Evolutionary conservation across 2,329 filamentous ascomycete genomes (phyloP).

Genomic region (Graphiopsis chlorocephala): DNA sequence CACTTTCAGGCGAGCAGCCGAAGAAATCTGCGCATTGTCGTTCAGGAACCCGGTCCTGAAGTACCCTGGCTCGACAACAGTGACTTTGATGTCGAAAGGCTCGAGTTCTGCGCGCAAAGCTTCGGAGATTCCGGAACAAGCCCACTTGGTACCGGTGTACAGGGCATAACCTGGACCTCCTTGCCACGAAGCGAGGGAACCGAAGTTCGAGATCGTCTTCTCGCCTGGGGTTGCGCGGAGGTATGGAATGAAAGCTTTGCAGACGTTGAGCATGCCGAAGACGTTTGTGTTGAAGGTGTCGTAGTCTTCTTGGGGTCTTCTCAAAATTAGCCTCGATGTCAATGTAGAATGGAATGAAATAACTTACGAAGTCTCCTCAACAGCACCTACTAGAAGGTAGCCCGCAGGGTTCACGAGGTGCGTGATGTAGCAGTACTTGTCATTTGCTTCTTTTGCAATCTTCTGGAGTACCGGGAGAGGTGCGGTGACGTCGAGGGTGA

Average conservation of each 20-base stretch:
- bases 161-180: background rate
- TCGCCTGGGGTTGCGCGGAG: conserved; percentile 17
- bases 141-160: background rate
- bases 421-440: background rate
- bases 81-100: background rate
- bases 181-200: background rate
- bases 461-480: background rate
- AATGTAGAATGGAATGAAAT: background rate
- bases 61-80: background rate
- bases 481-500: background rate
- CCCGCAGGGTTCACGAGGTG: background rate
- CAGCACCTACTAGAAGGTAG: background rate
- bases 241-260: conserved; percentile 22
- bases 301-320: conserved; percentile 17
- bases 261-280: conserved; percentile 23
- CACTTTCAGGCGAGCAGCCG: background rate
- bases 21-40: background rate
- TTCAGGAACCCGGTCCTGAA: background rate
- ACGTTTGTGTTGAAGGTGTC: conserved; percentile 23
- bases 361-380: background rate
- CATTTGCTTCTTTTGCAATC: background rate
- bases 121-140: background rate
- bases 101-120: background rate
- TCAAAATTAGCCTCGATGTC: background rate
- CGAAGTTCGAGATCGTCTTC: background rate